phyloP scores from a whole-genome alignment of 2,329 filamentous ascomycete genomes.

The Chaetomiaceae sp. region DNA sequence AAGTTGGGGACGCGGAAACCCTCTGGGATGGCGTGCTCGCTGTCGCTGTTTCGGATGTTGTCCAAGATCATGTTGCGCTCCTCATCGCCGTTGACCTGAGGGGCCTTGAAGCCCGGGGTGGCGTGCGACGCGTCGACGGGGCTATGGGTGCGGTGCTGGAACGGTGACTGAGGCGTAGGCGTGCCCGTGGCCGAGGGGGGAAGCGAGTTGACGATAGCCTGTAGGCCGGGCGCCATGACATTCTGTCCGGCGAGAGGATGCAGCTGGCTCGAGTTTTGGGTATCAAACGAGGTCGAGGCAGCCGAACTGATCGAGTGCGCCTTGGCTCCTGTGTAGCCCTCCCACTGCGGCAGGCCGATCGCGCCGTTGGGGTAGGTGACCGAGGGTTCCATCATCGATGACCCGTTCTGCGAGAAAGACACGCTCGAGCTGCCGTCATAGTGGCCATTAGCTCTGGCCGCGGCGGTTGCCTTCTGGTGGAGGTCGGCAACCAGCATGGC shows the following conservation, averaged over 20 bases:
- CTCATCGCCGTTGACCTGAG: conserved; percentile 78
- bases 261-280: conserved; percentile 59
- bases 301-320: conserved; percentile 67
- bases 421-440: conserved; percentile 57
- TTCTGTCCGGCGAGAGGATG: conserved; percentile 46
- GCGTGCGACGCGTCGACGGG: conserved; percentile 66
- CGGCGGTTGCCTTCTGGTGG: conserved; percentile 84
- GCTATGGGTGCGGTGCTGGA: conserved; percentile 62
- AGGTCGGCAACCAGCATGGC: conserved; percentile 98
- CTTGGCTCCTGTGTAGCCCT: conserved; percentile 75
- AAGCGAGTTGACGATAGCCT: conserved; percentile 68
- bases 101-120: conserved; percentile 63
- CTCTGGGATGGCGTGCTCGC: conserved; percentile 75
- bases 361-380: conserved; percentile 73
- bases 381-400: conserved; percentile 70
- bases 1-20: conserved; percentile 83
- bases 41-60: conserved; percentile 76
- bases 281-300: conserved; percentile 62
- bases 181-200: conserved; percentile 65
- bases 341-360: conserved; percentile 84
- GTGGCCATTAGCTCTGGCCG: conserved; percentile 55
- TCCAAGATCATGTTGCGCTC: conserved; percentile 81
- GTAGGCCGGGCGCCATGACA: conserved; percentile 61
- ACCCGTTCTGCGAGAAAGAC: conserved; percentile 66
- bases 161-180: conserved; percentile 69